Percentiles rank a stretch among this genome's conserved stretches.
Evolutionary conservation across 1,284 basidiomycete genomes (phyloP).

Genomic region (Athelia sp.): DNA sequence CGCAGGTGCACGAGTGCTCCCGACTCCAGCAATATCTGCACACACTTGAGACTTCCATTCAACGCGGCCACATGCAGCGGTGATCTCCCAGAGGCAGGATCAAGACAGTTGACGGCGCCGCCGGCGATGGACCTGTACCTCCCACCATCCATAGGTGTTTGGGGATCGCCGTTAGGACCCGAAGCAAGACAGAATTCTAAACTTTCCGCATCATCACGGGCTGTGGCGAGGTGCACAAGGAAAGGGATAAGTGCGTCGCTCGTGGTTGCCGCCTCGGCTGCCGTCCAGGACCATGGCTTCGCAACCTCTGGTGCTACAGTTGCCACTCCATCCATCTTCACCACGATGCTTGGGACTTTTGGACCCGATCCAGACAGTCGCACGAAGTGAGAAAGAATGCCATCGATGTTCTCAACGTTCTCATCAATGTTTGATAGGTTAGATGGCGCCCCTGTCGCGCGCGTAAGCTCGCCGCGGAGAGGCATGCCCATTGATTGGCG

Average conservation of each 20-base stretch:
- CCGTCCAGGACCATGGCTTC: constrained; percentile 75
- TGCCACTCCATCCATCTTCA: constrained; percentile 34
- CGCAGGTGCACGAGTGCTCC: constrained; percentile 87
- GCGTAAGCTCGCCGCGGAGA: constrained; percentile 84
- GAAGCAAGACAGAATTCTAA: constrained; percentile 52
- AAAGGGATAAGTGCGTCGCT: constrained; percentile 70
- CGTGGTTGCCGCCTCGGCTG: constrained; percentile 61
- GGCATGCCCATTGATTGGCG: constrained; percentile 75
- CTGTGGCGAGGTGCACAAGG: constrained; percentile 73
- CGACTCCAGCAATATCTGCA: constrained; percentile 60
- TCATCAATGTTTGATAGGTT: constrained; percentile 36
- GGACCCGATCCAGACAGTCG: constrained; percentile 43
- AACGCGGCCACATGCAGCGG: constrained; percentile 81
- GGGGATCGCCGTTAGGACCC: constrained; percentile 17
- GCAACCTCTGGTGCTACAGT: constrained; percentile 42
- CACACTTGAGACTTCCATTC: constrained; percentile 55
- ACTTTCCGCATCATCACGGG: constrained; percentile 58
- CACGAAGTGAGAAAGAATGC: constrained; percentile 61
- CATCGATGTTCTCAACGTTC: constrained; percentile 57
- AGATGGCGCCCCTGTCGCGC: constrained; percentile 27
- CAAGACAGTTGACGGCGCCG: constrained; percentile 67
- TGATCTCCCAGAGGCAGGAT: constrained; percentile 63
- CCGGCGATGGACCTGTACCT: constrained; percentile 40
- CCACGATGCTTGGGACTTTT: constrained; percentile 31
- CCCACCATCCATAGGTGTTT: constrained; percentile 17